Evolutionary conservation across 495 filamentous ascomycete genomes (phyloP), one percentile per base, ranked within the genome.

Genomic region (Penicillium goetzii): DNA sequence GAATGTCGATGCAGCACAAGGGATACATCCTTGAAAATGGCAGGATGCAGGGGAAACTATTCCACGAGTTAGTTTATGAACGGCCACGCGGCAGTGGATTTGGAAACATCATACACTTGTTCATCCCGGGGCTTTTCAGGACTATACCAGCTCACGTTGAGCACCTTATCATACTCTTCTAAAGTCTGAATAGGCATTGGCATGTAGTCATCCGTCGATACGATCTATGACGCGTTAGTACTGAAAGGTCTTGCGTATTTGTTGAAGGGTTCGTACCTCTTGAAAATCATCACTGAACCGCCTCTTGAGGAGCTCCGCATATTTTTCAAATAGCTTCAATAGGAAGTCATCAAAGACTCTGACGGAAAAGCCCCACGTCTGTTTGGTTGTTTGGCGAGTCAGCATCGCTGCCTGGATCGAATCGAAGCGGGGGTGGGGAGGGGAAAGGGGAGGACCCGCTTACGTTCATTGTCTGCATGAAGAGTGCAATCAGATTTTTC

Each of bases 11-110:
- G 80, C 95, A 99, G 76, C 93, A 97, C 34, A 97, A 83, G 5
- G 93, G 93, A 73, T 98, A 99, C 95, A 99, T 98, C 62, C 97
- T 93, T 40, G 93, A 97, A 73, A 99, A 99, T 14, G 95, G 95
- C 15, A 99, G 79, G 56, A 97, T 90, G 72, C 88, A 93, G 4
- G 95, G 96, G 70, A 94, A 96, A 3, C 92, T 94, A 62, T 49
- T 53, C 34, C 25, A 19, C 50, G 28, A 23, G 30, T 56, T 21
- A 71, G 74, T 26, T 72, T 47, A 17, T 38, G 40, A 28, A 34
- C 15, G 21, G 30, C 38, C 14, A 3, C 30, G n/a, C 25, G 47
- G 10, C 17, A 4, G 45, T 11, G 33, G 25, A 14, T 53, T 12
- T 7, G 33, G 12, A 19, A 28, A 50, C 21, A 36, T 83, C 87